Conservation (phyloP, 371 early-diverging fungal genomes). For the Circinella minor region DNA sequence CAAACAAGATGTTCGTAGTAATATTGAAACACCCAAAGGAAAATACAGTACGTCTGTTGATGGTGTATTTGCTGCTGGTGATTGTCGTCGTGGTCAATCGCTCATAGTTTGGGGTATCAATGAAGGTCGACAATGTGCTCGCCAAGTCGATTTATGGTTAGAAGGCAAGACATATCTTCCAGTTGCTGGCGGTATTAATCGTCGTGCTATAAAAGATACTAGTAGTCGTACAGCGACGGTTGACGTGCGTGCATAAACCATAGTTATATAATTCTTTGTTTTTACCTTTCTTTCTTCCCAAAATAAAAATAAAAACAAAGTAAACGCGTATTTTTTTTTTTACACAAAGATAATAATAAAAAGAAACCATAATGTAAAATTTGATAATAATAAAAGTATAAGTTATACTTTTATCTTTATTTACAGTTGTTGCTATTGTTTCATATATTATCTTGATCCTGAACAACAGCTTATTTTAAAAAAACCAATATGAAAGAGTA, state of each 20-base stretch:
- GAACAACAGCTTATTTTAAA: neutral
- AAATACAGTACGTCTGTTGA: slow-evolving; percentile 36
- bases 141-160: slow-evolving; percentile 86
- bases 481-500: neutral
- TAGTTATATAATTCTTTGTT: neutral
- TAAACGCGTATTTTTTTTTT: too few relatives aligned
- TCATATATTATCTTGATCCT: too few relatives aligned
- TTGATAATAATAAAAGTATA: too few relatives aligned
- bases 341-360: too few relatives aligned
- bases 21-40: slow-evolving; percentile 70
- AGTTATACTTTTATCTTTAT: too few relatives aligned
- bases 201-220: slow-evolving; percentile 32
- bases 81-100: slow-evolving; percentile 94
- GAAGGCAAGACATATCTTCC: slow-evolving; percentile 72
- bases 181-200: slow-evolving; percentile 70
- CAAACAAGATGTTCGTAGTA: slow-evolving; percentile 75
- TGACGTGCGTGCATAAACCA: neutral
- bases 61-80: slow-evolving; percentile 94
- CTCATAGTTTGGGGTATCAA: slow-evolving; percentile 97
- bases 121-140: slow-evolving; percentile 94
- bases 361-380: too few relatives aligned
- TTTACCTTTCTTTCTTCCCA: neutral
- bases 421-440: too few relatives aligned
- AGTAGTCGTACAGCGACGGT: neutral
- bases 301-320: too few relatives aligned